Conservation (phyloP, 2,329 filamentous ascomycete genomes). For the Claviceps arundinis region DNA sequence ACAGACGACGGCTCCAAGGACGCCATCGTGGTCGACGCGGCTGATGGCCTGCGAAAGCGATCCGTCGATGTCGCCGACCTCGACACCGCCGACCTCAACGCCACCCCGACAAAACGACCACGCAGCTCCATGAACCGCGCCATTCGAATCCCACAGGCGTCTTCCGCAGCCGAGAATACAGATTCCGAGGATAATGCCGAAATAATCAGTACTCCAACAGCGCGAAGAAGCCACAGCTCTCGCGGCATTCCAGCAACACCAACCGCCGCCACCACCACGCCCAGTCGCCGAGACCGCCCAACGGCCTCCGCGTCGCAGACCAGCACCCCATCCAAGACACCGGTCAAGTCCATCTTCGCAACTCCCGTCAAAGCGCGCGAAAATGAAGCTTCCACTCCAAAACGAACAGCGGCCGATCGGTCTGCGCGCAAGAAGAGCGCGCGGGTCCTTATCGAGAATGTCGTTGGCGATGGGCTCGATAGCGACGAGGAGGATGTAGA, state of each 20-base stretch:
- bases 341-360: slow-evolving; percentile 13
- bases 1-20: background rate
- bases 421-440: slow-evolving; percentile 82
- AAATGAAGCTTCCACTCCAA: slow-evolving; percentile 40
- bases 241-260: background rate
- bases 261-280: slow-evolving; percentile 18
- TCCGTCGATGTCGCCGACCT: slow-evolving; percentile 15
- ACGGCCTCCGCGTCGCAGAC: slow-evolving; percentile 16
- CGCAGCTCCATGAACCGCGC: slow-evolving; percentile 10
- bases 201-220: background rate
- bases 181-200: slow-evolving; percentile 2
- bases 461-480: slow-evolving; percentile 46
- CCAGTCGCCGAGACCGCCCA: slow-evolving; percentile 17
- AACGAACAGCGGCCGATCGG: slow-evolving; percentile 60
- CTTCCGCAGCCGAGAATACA: slow-evolving; percentile 4
- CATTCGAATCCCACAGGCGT: background rate
- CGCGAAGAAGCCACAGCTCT: background rate
- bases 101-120: slow-evolving; percentile 20
- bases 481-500: slow-evolving; percentile 53
- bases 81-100: slow-evolving; percentile 13
- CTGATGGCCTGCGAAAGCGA: slow-evolving; percentile 9
- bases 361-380: slow-evolving; percentile 26
- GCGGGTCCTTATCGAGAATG: slow-evolving; percentile 58
- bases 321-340: slow-evolving; percentile 18
- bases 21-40: background rate